Evolutionary conservation across 352 stramenopile genomes (phyloP), one percentile per base, ranked within the genome.

Genomic region (Phytophthora europaea): DNA sequence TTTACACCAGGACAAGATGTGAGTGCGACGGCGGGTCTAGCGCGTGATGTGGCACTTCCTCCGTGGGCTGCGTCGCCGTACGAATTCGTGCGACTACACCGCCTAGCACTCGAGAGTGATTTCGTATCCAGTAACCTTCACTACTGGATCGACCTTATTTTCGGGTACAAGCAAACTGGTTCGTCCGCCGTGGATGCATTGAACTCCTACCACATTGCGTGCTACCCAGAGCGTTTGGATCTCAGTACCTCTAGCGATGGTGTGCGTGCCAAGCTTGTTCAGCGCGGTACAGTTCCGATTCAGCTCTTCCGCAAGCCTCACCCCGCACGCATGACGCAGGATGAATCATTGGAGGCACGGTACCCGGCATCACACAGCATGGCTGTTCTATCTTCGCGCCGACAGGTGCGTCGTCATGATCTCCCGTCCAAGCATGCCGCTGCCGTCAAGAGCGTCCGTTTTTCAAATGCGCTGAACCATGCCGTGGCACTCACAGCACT

Each of bases 131-230:
- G 82, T 61, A 92, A 99, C 69, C 88, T 99, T 20, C 98, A 99
- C 77, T 82, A 96, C 77, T 99, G 98, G 98, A 98, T 99, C 36
- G 98, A 99, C 85, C 88, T 99, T 28, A 93, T 99, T 28, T 99
- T 99, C 82, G 98, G 98, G 0, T 99, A 90, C 81, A 99, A 99
- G 61, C 98, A 99, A 73, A 79, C 83, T 51, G 97, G 98, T 22
- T 75, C 87, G 47, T 75, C 81, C 12, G 95, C 98, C 0, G 85
- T 97, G 20, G 84, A 97, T 56, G 84, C 88, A 0, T 73, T 95
- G 63, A 99, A 99, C 65, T 79, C 99, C 23, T 99, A 99, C 75
- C 87, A 97, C 57, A 90, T 93, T 34, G 87, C 83, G 1, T 94
- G 87, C 59, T 93, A 94, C 52, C 89, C 89, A 1, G 89, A 96